Evolutionary conservation across 495 filamentous ascomycete genomes (phyloP), one percentile per base, ranked within the genome.

Genomic region (Rhypophila decipiens): DNA sequence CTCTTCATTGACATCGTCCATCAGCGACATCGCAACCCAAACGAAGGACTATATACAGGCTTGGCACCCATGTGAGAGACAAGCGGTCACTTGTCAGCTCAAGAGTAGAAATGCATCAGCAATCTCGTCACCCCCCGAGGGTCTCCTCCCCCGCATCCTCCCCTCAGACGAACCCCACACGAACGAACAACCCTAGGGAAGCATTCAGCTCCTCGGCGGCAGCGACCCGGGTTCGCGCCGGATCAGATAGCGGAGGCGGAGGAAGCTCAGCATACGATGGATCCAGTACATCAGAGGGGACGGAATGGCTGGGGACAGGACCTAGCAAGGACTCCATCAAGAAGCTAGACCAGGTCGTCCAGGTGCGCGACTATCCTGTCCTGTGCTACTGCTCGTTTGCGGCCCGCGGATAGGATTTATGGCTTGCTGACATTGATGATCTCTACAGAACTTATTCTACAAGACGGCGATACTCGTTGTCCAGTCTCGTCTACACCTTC

Each of bases 401-500:
- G 15, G n/a, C 27, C 20, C 33, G n/a, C n/a, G n/a, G n/a, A n/a
- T n/a, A n/a, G n/a, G n/a, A n/a, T n/a, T n/a, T n/a, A n/a, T n/a
- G n/a, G n/a, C n/a, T n/a, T n/a, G n/a, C n/a, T n/a, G n/a, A n/a
- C n/a, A n/a, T n/a, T n/a, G n/a, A n/a, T n/a, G n/a, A n/a, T n/a
- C n/a, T 20, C 49, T 22, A 21, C 64, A 97, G 88, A 95, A 95
- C 60, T 95, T 94, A 63, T 85, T 88, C 65, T 82, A 77, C 42
- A 98, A 97, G 72, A 84, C 87, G 29, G 87, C 89, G 46, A 78
- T 93, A 47, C 79, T 93, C 33, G 85, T 98, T 41, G 67, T 96
- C 15, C 83, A 90, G 43, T 83, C 88, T 24, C 78, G 93, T 43
- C 77, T 88, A 39, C 73, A 79, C 38, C 74, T 88, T 9, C 80